Evolutionary conservation across 352 stramenopile species (phyloP).

Genomic region (Phytopythium delawarense): DNA sequence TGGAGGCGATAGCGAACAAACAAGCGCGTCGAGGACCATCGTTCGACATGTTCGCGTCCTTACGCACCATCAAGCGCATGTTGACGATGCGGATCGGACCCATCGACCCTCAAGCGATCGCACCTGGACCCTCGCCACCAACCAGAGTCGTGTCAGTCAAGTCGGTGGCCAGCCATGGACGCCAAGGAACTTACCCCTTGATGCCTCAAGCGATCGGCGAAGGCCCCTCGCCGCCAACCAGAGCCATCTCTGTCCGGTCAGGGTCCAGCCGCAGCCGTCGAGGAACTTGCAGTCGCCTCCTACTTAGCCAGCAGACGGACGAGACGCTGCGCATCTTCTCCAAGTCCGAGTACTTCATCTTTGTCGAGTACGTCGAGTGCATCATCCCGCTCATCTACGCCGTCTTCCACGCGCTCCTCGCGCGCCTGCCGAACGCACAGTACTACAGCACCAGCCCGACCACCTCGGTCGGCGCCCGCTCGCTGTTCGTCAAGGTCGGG

Average conservation of each 20-base stretch:
- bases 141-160: not conserved
- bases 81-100: not conserved
- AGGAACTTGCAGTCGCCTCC: not conserved
- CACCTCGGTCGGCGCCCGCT: not conserved
- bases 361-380: conserved; percentile 27
- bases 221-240: no score
- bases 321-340: conserved; percentile 12
- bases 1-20: not conserved
- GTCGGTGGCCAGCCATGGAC: not conserved
- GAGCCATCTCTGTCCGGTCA: not conserved
- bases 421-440: conserved; percentile 8
- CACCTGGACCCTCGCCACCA: no score
- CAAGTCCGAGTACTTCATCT: conserved; percentile 17
- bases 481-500: conserved; percentile 13
- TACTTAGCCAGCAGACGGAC: not conserved
- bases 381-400: conserved; percentile 21
- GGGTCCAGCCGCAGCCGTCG: not conserved
- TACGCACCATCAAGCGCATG: not conserved
- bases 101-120: not conserved
- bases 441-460: conserved; percentile 12
- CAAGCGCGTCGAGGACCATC: not conserved
- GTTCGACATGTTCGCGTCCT: not conserved
- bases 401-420: conserved; percentile 14
- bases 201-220: not conserved
- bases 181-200: not conserved